phyloP scores from a whole-genome alignment of 2,329 filamentous ascomycete species.

The Pseudodiploospora longispora region DNA sequence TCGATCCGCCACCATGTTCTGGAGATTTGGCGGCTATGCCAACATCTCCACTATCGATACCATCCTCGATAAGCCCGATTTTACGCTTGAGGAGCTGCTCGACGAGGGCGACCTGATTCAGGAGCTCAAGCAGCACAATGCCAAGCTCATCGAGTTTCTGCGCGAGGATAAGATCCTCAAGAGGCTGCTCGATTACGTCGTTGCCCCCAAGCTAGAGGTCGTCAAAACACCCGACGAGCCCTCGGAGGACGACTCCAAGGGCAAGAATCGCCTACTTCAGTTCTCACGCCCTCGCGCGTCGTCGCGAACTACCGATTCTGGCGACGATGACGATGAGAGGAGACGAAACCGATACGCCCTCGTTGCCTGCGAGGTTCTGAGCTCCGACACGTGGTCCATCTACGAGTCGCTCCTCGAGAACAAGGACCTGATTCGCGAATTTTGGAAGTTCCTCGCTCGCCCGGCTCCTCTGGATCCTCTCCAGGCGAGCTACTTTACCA shows the following conservation, averaged over 20 bases:
- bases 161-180: slow-evolving; percentile 80
- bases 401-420: slow-evolving; percentile 87
- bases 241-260: slow-evolving; percentile 42
- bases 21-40: slow-evolving; percentile 98
- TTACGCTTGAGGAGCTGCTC: slow-evolving; percentile 89
- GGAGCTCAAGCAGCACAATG: slow-evolving; percentile 96
- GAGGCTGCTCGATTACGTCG: slow-evolving; percentile 83
- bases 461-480: slow-evolving; percentile 83
- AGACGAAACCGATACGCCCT: slow-evolving; percentile 90
- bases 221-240: slow-evolving; percentile 44
- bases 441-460: slow-evolving; percentile 84
- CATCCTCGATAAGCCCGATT: slow-evolving; percentile 93
- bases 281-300: slow-evolving; percentile 47
- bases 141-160: slow-evolving; percentile 92
- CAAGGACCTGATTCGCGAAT: slow-evolving; percentile 65
- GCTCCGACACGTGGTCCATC: slow-evolving; percentile 95
- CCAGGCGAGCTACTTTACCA: slow-evolving; percentile 96
- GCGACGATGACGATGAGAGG: slow-evolving; percentile 61
- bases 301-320: slow-evolving; percentile 40
- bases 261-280: slow-evolving; percentile 33
- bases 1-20: slow-evolving; percentile 75
- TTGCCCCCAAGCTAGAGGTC: slow-evolving; percentile 62
- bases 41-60: slow-evolving; percentile 95
- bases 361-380: slow-evolving; percentile 84
- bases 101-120: slow-evolving; percentile 95